A percentile compares a stretch with the other conserved stretches of the same genome.
Conservation (phyloP, 805 yeast species). For the Nakazawaea populi region DNA sequence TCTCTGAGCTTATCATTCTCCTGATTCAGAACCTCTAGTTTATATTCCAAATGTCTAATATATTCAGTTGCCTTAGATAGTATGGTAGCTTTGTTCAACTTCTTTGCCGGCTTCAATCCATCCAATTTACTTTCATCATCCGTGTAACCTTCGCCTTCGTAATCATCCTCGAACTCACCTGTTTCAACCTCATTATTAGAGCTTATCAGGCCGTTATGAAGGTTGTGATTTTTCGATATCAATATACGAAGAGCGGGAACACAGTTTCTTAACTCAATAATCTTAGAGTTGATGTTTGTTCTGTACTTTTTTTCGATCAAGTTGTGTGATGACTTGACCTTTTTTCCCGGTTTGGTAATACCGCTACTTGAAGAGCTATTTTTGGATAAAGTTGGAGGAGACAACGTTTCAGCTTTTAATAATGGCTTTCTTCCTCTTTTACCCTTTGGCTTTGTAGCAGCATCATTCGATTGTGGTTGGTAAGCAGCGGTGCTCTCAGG, state of each 20-base stretch:
- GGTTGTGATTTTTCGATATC: constrained; percentile 30
- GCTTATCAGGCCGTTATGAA: constrained; percentile 28
- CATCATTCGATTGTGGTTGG: background rate
- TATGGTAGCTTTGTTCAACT: constrained; percentile 73
- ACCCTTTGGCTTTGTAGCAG: background rate
- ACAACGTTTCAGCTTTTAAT: background rate
- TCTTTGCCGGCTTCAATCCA: constrained; percentile 71
- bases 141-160: constrained; percentile 46
- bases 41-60: constrained; percentile 63
- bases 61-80: constrained; percentile 74
- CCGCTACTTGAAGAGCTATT: constrained; percentile 1
- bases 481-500: background rate
- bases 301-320: constrained; percentile 69
- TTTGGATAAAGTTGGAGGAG: constrained; percentile 3
- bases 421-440: constrained; percentile 7
- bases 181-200: constrained; percentile 37
- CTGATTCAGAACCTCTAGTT: constrained; percentile 41
- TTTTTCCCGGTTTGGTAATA: constrained; percentile 33
- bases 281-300: constrained; percentile 65
- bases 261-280: constrained; percentile 54
- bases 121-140: constrained; percentile 55
- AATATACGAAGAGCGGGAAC: constrained; percentile 57
- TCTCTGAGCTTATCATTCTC: constrained; percentile 39
- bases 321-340: constrained; percentile 60
- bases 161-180: constrained; percentile 32